Base-by-base conservation (phyloP, 2,329 filamentous ascomycete genomes). In the Blastomyces percursus region DNA sequence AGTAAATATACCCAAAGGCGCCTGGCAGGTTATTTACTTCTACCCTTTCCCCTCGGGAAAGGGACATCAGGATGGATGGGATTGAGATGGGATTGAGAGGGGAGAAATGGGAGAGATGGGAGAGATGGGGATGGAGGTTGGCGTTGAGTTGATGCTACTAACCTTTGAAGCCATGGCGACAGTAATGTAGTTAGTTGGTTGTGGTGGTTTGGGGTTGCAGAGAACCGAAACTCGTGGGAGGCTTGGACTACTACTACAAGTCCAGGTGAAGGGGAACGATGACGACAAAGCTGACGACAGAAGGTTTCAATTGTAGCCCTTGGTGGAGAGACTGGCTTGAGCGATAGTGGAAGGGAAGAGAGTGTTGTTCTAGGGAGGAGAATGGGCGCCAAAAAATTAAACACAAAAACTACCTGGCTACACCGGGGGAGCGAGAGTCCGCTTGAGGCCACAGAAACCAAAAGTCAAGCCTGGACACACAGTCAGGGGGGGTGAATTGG, bases 161-260 rank as follows among this genome's bases (percentile, higher is more conserved):
- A 71, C 70, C 69, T 71, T 71, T 59, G 70, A 71, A 64, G 70
- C 70, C 70, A 71, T 71, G 64, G 48, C 64, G 66, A 48, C 24
- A 1, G 27, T n/a, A 46, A 32, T 57, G 21, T 32, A 7, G 56
- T 30, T 32, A 7, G 56, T 30, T 30, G 27, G 38, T 32, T 30
- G 56, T 27, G 6, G n/a, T 30, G 21, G 54, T 56, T 46, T 27
- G 16, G 35, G 21, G 27, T 24, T 58, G 38, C 30, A 44, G 38
- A 30, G 56, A 40, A 7, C 21, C 38, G 40, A 46, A 59, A 59
- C 40, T 9, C 21, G 42, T 38, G 40, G 40, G 42, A n/a, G 21
- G 44, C 44, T 30, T 58, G n/a, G 38, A 58, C 24, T 21, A 58
- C 24, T 21, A 58, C 32, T 30, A 30, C 27, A 8, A 4, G 51